Conservation (phyloP, 208 protist genomes). For the Acanthamoeba sp. region DNA sequence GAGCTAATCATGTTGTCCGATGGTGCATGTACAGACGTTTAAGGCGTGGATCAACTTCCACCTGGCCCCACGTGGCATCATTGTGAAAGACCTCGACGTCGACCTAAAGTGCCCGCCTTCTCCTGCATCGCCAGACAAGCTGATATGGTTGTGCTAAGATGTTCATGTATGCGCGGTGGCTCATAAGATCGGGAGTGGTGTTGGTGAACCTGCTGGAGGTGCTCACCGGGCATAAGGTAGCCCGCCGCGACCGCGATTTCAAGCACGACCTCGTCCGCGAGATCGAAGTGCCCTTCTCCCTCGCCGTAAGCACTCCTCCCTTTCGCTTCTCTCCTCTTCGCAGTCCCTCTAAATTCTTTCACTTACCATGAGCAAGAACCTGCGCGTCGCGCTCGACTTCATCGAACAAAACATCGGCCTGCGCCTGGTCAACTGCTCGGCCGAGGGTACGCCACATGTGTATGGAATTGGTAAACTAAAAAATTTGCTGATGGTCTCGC, state of each 20-base stretch:
- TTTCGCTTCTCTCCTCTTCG: neutral
- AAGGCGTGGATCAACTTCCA: conserved; percentile 65
- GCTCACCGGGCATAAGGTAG: conserved; percentile 24
- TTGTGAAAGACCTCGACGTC: conserved; percentile 1
- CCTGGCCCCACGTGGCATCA: conserved; percentile 13
- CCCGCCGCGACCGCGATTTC: neutral
- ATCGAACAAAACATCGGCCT: conserved; percentile 62
- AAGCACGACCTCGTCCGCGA: conserved; percentile 45
- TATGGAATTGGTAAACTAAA: too few species aligned
- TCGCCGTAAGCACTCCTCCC: neutral
- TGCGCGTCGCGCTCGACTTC: conserved; percentile 31
- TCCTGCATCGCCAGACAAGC: neutral
- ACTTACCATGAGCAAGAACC: conserved; percentile 49
- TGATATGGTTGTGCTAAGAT: neutral
- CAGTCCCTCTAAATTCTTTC: too few species aligned
- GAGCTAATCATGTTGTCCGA: too few species aligned
- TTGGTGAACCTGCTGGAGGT: conserved; percentile 60
- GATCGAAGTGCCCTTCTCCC: conserved; percentile 17
- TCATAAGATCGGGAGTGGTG: neutral
- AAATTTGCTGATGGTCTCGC: too few species aligned
- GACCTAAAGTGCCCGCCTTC: conserved; percentile 23
- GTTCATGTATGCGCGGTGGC: neutral
- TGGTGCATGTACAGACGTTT: conserved; percentile 6
- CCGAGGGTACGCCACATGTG: neutral
- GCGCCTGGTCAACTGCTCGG: conserved; percentile 61